Evolutionary conservation across 2,329 filamentous ascomycete species (phyloP), one percentile per base, ranked within the genome.

Genomic region (Epicoccum nigrum): DNA sequence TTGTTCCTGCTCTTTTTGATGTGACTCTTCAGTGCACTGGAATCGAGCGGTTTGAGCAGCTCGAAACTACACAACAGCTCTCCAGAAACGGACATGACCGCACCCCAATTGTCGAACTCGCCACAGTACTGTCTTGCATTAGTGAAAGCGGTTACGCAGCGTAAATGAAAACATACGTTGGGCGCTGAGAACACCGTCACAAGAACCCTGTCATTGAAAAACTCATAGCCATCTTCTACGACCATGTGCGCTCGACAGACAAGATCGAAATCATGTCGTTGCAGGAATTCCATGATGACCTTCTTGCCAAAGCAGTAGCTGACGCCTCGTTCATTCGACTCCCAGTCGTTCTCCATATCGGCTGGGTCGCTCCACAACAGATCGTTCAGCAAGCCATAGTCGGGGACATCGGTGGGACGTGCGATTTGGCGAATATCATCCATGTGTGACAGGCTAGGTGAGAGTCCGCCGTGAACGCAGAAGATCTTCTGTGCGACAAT

Each of bases 241-340:
- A 99, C 94, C 94, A 97, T 97, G 77, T 99, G 94, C 40, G 94
- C 94, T 61, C 94, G 87, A 72, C 94, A 99, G 44, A 99, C 93
- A 42, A 99, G 79, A 73, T 99, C 94, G 71, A 99, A 97, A 75
- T 99, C 94, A 71, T 99, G 94, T 48, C 89, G 86, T 53, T 92
- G 88, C 58, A 99, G 78, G 72, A 99, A 99, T 65, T 97, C 92
- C 73, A 92, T 92, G 56, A 99, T 97, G 59, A 99, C 93, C 69
- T 95, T 94, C 76, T 97, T 97, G 39, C 93, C 93, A 70, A 99
- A 99, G 71, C 94, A 97, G 73, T 97, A 99, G 71, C 92, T 97
- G 40, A 99, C 94, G 43, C 94, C 94, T 69, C 94, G 81, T 73
- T 99, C 94, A 59, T 97, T 99, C 15, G 92, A 90, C 71, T 97